Evolutionary conservation across 768 basidiomycete species (phyloP), one percentile per base, ranked within the genome.

Genomic region (button mushroom (Agaricus bisporus)): DNA sequence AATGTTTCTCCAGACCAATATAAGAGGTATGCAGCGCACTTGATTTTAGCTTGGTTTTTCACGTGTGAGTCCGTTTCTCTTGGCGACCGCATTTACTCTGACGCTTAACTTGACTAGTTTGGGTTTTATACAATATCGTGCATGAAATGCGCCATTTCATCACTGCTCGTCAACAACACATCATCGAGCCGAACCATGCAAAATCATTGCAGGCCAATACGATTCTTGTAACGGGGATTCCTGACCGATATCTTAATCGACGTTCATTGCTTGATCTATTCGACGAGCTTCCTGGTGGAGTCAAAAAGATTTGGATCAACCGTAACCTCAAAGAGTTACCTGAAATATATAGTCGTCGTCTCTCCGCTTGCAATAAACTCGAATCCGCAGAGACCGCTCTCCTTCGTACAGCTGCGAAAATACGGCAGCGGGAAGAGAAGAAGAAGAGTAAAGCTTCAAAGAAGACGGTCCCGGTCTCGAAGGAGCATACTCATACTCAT

Each of bases 261-360:
- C 68, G 74, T 6, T 83, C 82, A 3, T 74, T 97, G 26, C 70
- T 66, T 41, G 73, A 80, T 46, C 69, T 95, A 10, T 95, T 91
- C 68, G 78, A 80, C n/a, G 78, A 81, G 53, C 77, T 98, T 2
- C 95, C 97, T 0, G 95, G 95, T 9, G 95, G 95, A 14, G 88
- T 95, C 7, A 85, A 84, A 64, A 81, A 83, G 58, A 83, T 99
- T 36, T 99, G 95, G 94, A 77, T 98, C 37, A 95, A 94, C 66
- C 78, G 89, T 46, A 80, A 98, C 63, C 74, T 98, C 26, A 91
- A 91, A 65, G 86, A 91, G 9, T 77, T 99, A 48, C 94, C 94
- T 1, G 84, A 87, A 39, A 63, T 91, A 17, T 88, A 90, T 61
- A 83, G 94, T 32, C 80, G 87, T 35, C 86, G 92, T 18, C 65